phyloP scores from a whole-genome alignment of 1,284 basidiomycete species.

The Ustilago esculenta region DNA sequence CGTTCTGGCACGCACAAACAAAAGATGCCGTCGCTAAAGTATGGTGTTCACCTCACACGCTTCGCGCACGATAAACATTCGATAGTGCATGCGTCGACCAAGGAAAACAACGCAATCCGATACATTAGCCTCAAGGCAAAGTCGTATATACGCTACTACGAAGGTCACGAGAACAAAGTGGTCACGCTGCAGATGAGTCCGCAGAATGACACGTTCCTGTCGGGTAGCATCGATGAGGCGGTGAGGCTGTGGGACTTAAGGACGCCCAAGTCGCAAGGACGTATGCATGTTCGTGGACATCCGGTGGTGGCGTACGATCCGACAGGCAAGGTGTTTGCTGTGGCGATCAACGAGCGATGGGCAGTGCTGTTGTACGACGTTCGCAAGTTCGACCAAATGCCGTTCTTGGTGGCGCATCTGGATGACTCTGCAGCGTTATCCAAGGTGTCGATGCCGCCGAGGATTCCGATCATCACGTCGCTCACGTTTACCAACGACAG shows the following conservation, averaged over 20 bases:
- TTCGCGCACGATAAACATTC: constrained; percentile 90
- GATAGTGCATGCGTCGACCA: constrained; percentile 91
- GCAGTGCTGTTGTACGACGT: constrained; percentile 75
- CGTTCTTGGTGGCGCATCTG: constrained; percentile 83
- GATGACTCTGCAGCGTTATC: constrained; percentile 68
- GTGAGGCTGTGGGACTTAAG: constrained; percentile 97
- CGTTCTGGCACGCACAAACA: constrained; percentile 84
- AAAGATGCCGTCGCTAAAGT: constrained; percentile 90
- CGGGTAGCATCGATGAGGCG: constrained; percentile 89
- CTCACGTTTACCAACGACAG: constrained; percentile 85
- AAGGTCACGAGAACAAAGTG: constrained; percentile 86
- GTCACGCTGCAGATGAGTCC: constrained; percentile 91
- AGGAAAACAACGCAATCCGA: constrained; percentile 89
- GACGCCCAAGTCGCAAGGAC: constrained; percentile 75
- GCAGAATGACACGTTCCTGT: constrained; percentile 93
- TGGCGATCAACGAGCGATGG: constrained; percentile 77
- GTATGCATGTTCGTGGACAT: constrained; percentile 72
- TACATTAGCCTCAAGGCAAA: constrained; percentile 96
- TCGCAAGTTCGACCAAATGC: constrained; percentile 84
- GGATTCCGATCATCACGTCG: constrained; percentile 90
- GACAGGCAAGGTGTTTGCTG: constrained; percentile 88
- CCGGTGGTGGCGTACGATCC: constrained; percentile 91
- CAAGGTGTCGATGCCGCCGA: constrained; percentile 70
- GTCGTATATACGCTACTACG: constrained; percentile 93
- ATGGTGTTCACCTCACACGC: constrained; percentile 90